Percentiles rank a stretch among this genome's conserved stretches.
Conservation (phyloP, 306 rosid species). For the Vigna mungo region DNA sequence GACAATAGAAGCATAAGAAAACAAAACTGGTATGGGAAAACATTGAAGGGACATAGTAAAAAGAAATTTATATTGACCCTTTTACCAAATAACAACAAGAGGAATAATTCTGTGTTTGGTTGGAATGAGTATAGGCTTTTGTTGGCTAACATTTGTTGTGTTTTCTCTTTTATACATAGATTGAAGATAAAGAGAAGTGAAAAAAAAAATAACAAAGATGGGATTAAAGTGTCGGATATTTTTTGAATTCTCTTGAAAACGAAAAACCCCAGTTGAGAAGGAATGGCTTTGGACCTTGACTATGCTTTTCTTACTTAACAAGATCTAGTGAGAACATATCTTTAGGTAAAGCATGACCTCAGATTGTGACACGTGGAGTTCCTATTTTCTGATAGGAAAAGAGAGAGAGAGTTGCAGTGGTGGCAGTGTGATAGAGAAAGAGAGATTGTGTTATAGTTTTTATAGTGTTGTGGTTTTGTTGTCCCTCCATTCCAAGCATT, state of each 20-base stretch:
- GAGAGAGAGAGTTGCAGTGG: neutral
- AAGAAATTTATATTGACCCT: neutral
- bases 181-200: slow-evolving; percentile 51
- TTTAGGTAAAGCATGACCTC: slow-evolving; percentile 57
- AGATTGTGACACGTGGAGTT: slow-evolving; percentile 50
- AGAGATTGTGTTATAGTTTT: neutral
- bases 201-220: slow-evolving; percentile 41
- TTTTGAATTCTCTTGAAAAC: slow-evolving; percentile 41
- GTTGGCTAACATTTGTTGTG: slow-evolving; percentile 15
- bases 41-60: neutral
- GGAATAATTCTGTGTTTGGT: neutral
- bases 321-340: slow-evolving; percentile 68
- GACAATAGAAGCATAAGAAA: neutral
- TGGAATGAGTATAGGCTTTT: slow-evolving; percentile 21
- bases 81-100: neutral
- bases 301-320: slow-evolving; percentile 81
- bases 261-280: slow-evolving; percentile 41
- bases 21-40: no score
- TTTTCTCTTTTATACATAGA: slow-evolving; percentile 46
- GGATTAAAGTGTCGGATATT: slow-evolving; percentile 39
- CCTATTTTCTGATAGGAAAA: slow-evolving; percentile 23
- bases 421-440: slow-evolving; percentile 22
- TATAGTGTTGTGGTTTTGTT: slow-evolving; percentile 41
- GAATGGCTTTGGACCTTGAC: slow-evolving; percentile 74
- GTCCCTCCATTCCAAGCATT: slow-evolving; percentile 76